Conservation (phyloP, 495 filamentous ascomycete genomes). For the Lepraria neglecta region DNA sequence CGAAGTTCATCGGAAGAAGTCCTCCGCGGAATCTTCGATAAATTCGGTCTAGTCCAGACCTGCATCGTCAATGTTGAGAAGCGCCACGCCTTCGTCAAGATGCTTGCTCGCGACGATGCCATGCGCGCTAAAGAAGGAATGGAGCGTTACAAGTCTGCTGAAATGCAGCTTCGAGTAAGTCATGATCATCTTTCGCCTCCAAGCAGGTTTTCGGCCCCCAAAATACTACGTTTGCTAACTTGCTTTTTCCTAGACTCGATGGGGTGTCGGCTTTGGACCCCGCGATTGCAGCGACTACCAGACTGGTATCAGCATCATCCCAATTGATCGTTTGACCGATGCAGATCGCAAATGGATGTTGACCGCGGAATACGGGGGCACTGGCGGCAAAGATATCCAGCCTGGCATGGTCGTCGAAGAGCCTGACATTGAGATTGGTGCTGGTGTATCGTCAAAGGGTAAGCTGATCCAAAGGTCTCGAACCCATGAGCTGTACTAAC, state of each 20-base stretch:
- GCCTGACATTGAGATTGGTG: conserved; percentile 96
- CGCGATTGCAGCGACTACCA: conserved; percentile 96
- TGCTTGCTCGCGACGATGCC: conserved; percentile 82
- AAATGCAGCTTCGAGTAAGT: conserved; percentile 75
- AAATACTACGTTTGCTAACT: conserved; percentile 21
- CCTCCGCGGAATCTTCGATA: conserved; percentile 67
- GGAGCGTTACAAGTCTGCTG: conserved; percentile 66
- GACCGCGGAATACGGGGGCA: conserved; percentile 87
- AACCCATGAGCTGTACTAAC: background rate
- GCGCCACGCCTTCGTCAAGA: conserved; percentile 97
- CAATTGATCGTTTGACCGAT: conserved; percentile 84
- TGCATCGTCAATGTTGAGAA: conserved; percentile 98
- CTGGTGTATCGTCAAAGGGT: conserved; percentile 90
- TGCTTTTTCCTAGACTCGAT: conserved; percentile 63
- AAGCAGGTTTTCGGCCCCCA: background rate
- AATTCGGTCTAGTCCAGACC: conserved; percentile 83
- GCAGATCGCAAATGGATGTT: conserved; percentile 97
- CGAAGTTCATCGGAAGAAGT: conserved; percentile 69
- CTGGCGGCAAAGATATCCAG: conserved; percentile 74
- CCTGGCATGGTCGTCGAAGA: conserved; percentile 87
- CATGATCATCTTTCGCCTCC: background rate
- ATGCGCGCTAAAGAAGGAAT: conserved; percentile 81
- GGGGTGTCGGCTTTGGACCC: conserved; percentile 96
- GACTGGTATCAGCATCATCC: conserved; percentile 87
- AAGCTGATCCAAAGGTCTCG: conserved; percentile 17